These are phyloP conservation scores for Emydomyces testavorans DNA, from an alignment of 2,329 filamentous ascomycete species.

Conservation along the genomic window DNA sequence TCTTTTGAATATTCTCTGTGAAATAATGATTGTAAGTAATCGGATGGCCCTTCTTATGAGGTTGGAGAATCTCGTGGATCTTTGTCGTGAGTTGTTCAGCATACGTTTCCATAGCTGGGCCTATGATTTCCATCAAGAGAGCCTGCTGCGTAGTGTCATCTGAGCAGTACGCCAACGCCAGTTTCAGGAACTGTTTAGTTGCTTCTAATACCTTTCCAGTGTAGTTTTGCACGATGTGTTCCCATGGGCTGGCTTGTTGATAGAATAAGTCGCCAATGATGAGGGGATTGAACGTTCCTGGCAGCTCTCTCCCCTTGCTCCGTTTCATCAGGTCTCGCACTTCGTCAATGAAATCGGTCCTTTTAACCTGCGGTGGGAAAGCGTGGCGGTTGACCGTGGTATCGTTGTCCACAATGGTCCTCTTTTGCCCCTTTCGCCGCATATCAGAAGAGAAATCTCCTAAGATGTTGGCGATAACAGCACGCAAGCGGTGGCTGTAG, in stretches of 20 bases:
- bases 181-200: constrained; percentile 26
- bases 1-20: constrained; percentile 24
- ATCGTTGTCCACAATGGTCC: constrained; percentile 23
- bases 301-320: constrained; percentile 44
- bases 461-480: constrained; percentile 21
- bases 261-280: constrained; percentile 50
- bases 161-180: constrained; percentile 27
- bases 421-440: constrained; percentile 33
- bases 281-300: constrained; percentile 48
- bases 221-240: constrained; percentile 24
- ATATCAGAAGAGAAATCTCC: constrained; percentile 34
- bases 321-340: constrained; percentile 31
- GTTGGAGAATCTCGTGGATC: constrained; percentile 35
- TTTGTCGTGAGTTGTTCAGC: constrained; percentile 28
- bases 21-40: constrained; percentile 32
- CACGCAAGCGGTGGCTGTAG: constrained; percentile 25
- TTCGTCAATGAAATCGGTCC: constrained; percentile 30
- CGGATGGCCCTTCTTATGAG: constrained; percentile 35
- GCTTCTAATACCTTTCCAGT: constrained; percentile 15
- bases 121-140: constrained; percentile 26
- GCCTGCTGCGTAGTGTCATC: constrained; percentile 31
- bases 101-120: constrained; percentile 29
- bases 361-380: not conserved
- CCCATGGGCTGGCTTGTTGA: constrained; percentile 48
- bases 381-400: not conserved